Evolutionary conservation across 2,329 filamentous ascomycete genomes (phyloP).

Genomic region (Fusarium irregulare): DNA sequence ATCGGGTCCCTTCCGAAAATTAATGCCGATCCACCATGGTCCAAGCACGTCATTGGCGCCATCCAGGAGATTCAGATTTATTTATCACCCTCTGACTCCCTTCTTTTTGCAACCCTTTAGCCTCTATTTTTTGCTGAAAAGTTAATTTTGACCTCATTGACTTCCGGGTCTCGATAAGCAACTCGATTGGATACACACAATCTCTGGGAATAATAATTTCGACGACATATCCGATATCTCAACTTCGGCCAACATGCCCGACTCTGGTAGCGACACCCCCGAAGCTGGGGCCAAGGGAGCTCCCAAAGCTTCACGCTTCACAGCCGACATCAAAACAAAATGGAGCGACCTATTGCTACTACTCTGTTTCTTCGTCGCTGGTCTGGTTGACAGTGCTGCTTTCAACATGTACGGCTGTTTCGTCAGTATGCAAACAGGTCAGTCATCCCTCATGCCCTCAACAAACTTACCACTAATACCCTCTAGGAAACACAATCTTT

Average conservation of each 20-base stretch:
- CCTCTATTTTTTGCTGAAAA: neutral
- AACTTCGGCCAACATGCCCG: constrained; percentile 22
- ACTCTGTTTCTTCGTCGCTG: constrained; percentile 44
- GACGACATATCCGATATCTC: neutral
- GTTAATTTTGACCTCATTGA: neutral
- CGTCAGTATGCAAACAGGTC: constrained; percentile 48
- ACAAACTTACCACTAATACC: neutral
- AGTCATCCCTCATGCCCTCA: neutral
- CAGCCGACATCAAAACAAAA: constrained; percentile 35
- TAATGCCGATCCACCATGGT: constrained; percentile 2
- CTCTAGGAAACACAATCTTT: constrained; percentile 45
- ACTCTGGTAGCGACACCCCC: constrained; percentile 32
- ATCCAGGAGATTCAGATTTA: neutral
- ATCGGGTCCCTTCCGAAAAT: constrained; percentile 6
- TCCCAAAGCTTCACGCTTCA: constrained; percentile 20
- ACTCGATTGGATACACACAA: neutral
- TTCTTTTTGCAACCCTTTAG: neutral
- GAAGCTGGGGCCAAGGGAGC: constrained; percentile 28
- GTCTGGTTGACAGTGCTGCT: constrained; percentile 45
- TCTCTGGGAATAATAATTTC: neutral
- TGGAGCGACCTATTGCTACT: constrained; percentile 43
- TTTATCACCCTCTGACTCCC: constrained; percentile 10
- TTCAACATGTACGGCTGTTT: constrained; percentile 48
- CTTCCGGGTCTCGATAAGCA: neutral
- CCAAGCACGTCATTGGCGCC: constrained; percentile 32